Evolutionary conservation across 2,329 filamentous ascomycete genomes (phyloP), one percentile per base, ranked within the genome.

Genomic region (Colletotrichum truncatum): DNA sequence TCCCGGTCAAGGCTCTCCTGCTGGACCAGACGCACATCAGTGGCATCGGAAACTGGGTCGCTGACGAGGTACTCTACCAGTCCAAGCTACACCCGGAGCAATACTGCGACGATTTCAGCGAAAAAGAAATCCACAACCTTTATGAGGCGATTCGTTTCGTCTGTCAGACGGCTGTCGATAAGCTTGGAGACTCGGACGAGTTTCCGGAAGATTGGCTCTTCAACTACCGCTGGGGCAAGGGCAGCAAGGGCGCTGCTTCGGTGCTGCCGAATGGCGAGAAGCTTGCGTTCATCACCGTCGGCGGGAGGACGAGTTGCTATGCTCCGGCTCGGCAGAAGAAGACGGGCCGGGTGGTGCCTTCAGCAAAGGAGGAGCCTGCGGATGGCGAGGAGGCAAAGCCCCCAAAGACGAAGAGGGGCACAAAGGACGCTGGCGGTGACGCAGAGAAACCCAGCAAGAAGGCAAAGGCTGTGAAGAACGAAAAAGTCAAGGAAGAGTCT

Each of bases 21-120:
- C 84, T 98, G 4, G 93, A 98, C 74, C 96, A 99, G 77, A 85
- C 89, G 16, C 92, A 92, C 75, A 92, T 98, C 67, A 96, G 92
- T 72, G 96, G 96, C 7, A 93, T 99, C 67, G 96, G 96, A 0
- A 98, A 98, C 74, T 99, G 95, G 95, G 95, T 99, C 57, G 94
- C 91, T 1, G 96, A 99, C 74, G 96, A 99, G 76, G 90, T 97
- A 6, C 82, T 99, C 54, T 99, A 94, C 73, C 91, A 98, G 70
- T 92, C 96, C 5, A 89, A 87, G 52, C 85, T 98, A 14, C 95
- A 99, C 70, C 96, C 96, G 0, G 95, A 98, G 76, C 93, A 97
- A 75, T 97, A 97, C 79, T 93, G 91, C 78, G 90, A 98, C 73
- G 92, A 92, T 0, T 91, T 98, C 70, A 84, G 76, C 67, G 88